Conservation (phyloP, 2,329 filamentous ascomycete genomes). For the Orbilia oligospora region DNA sequence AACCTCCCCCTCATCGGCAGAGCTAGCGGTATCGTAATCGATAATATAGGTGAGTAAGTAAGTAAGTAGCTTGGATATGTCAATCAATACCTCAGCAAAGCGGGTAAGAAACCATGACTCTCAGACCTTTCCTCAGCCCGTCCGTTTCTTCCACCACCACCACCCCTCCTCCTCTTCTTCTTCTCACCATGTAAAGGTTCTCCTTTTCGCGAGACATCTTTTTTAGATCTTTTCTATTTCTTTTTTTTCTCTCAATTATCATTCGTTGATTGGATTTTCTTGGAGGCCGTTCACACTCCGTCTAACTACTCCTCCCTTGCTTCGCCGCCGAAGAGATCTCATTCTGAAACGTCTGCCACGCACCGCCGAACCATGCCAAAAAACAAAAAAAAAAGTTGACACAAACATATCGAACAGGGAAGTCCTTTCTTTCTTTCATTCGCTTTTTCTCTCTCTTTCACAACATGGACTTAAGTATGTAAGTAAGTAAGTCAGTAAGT, state of each 20-base stretch:
- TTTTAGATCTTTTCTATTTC: not conserved
- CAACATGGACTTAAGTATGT: slow-evolving; percentile 14
- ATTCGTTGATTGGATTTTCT: not conserved
- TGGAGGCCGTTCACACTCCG: not conserved
- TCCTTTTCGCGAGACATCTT: not conserved
- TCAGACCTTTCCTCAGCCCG: slow-evolving; percentile 9
- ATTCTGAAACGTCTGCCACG: slow-evolving; percentile 30
- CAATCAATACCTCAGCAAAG: not conserved
- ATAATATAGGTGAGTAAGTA: too few relatives aligned
- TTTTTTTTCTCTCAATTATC: slow-evolving; percentile 3
- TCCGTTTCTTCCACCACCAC: not conserved
- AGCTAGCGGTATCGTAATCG: slow-evolving; percentile 10
- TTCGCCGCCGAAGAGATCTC: slow-evolving; percentile 12
- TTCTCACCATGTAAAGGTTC: too few relatives aligned
- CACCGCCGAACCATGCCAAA: slow-evolving; percentile 6
- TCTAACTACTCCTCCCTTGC: slow-evolving; percentile 8
- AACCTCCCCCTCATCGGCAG: not conserved
- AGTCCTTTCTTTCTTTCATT: not conserved
- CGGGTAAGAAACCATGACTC: slow-evolving; percentile 15
- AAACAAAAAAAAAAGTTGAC: slow-evolving; percentile 2
- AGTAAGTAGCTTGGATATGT: not conserved
- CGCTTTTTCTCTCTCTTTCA: not conserved
- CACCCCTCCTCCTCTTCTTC: not conserved
- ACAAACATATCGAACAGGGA: not conserved
- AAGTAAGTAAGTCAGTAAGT: too few relatives aligned